These are phyloP conservation scores for Catharanthus roseus DNA, from an alignment of 257 asterid genomes.

Conservation along the genomic window DNA sequence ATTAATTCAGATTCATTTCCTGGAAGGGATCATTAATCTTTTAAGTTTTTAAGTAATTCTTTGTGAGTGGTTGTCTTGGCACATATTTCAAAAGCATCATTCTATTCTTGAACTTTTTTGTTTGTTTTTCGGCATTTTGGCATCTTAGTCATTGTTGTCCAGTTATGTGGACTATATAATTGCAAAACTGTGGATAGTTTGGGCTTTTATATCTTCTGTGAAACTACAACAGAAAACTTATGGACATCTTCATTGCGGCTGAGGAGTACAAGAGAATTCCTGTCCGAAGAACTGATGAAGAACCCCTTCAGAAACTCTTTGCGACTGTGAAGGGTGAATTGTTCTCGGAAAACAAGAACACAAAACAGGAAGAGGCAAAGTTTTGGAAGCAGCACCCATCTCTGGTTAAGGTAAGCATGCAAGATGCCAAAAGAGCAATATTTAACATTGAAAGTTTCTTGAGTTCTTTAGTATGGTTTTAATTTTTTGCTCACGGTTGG, in stretches of 20 bases:
- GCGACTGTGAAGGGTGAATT: slow-evolving; percentile 62
- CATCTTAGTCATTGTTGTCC: background rate
- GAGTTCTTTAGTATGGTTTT: background rate
- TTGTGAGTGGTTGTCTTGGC: background rate
- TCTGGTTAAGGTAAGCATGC: slow-evolving; percentile 53
- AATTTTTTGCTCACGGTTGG: background rate
- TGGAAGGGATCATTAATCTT: background rate
- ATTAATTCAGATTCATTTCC: background rate
- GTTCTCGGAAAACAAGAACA: slow-evolving; percentile 72
- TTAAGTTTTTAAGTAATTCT: background rate
- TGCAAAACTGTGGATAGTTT: background rate
- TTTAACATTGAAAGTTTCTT: slow-evolving; percentile 1
- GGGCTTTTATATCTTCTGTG: background rate
- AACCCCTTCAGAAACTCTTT: slow-evolving; percentile 79
- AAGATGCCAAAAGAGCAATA: slow-evolving; percentile 10
- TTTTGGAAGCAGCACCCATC: slow-evolving; percentile 93
- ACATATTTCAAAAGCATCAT: background rate
- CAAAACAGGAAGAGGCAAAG: slow-evolving; percentile 75
- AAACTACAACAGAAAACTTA: slow-evolving; percentile 57
- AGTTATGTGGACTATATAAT: background rate
- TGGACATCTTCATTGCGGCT: slow-evolving; percentile 80
- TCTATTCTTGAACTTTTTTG: background rate
- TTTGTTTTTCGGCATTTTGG: background rate
- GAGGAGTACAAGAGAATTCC: slow-evolving; percentile 82
- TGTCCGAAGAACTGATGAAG: slow-evolving; percentile 77